A percentile compares a stretch with the other conserved stretches of the same genome.
phyloP scores from a whole-genome alignment of 441 rosid genomes.

The Hura crepitans region DNA sequence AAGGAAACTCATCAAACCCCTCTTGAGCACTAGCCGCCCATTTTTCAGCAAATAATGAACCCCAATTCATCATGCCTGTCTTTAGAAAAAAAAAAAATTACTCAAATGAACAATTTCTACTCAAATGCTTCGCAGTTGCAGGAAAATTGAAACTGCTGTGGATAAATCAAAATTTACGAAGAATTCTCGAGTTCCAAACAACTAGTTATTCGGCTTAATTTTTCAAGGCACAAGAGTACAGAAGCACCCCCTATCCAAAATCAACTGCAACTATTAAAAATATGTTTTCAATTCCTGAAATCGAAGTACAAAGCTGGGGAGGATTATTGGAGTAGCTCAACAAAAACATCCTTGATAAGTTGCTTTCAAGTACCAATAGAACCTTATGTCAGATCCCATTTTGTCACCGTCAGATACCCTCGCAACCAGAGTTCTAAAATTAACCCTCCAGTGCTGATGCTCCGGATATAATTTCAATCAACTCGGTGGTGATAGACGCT shows the following conservation, averaged over 20 bases:
- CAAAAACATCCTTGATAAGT: constrained; percentile 23
- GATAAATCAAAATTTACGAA: not conserved
- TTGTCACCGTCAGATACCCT: constrained; percentile 24
- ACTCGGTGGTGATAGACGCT: constrained; percentile 91
- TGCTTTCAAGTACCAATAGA: constrained; percentile 24
- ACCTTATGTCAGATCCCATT: constrained; percentile 32
- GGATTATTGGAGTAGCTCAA: constrained; percentile 38
- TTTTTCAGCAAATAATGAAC: too few species aligned
- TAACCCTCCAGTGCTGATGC: constrained; percentile 77
- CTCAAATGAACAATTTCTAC: too few species aligned
- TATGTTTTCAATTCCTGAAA: constrained; percentile 28
- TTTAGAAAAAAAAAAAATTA: too few species aligned
- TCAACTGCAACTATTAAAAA: not conserved
- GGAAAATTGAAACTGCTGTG: too few species aligned
- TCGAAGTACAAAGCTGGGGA: constrained; percentile 16
- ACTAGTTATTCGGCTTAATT: not conserved
- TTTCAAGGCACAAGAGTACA: not conserved
- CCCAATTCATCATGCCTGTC: too few species aligned
- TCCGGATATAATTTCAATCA: constrained; percentile 94
- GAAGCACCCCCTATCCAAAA: not conserved
- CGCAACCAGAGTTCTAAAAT: constrained; percentile 13
- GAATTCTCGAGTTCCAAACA: not conserved
- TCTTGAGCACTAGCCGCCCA: too few species aligned
- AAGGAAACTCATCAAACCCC: too few species aligned
- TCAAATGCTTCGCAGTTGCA: too few species aligned